These are phyloP conservation scores for Alternaria postmessia DNA, from an alignment of 2,329 filamentous ascomycete species.

Conservation along the genomic window DNA sequence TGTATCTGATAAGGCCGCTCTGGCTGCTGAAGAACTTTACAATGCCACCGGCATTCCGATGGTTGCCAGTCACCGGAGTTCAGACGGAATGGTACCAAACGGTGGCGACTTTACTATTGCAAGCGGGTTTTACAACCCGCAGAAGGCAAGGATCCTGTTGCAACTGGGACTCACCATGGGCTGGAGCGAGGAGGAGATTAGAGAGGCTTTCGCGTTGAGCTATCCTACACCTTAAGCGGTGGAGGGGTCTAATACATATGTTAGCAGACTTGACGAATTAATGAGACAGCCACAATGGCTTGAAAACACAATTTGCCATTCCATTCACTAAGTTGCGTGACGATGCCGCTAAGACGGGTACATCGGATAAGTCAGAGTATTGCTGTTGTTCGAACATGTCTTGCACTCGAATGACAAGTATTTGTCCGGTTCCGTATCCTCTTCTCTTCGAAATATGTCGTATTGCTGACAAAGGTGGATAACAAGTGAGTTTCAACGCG, in stretches of 20 bases:
- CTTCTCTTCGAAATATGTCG: background rate
- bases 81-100: constrained; percentile 61
- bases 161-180: constrained; percentile 47
- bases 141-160: constrained; percentile 64
- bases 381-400: background rate
- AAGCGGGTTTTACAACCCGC: constrained; percentile 64
- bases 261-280: background rate
- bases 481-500: background rate
- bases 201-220: constrained; percentile 42
- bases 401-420: background rate
- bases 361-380: background rate
- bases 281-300: background rate
- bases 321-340: background rate
- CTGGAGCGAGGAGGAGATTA: constrained; percentile 56
- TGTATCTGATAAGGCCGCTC: constrained; percentile 39
- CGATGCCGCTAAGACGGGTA: background rate
- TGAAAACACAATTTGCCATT: background rate
- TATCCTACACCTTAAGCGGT: constrained; percentile 32
- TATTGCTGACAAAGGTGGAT: background rate
- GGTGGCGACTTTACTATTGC: constrained; percentile 49
- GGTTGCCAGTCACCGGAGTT: constrained; percentile 61
- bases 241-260: background rate
- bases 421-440: background rate
- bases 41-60: constrained; percentile 59
- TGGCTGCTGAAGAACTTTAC: constrained; percentile 55